Evolutionary conservation across 148 eudicot genomes (phyloP), one percentile per base, ranked within the genome.

Genomic region (Chenopodium suecicum): DNA sequence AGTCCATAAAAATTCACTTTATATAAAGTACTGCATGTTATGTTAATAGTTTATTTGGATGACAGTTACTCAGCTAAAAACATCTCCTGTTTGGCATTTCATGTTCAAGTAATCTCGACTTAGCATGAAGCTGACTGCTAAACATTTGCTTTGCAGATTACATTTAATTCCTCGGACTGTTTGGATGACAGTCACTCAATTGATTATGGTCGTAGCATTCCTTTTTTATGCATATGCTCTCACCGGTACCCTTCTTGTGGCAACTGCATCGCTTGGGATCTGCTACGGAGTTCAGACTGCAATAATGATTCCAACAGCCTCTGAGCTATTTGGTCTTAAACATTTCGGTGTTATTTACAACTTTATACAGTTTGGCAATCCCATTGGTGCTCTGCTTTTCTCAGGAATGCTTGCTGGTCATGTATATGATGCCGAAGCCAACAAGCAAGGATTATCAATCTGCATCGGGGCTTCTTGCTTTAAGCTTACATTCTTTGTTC

Each of bases 281-380:
- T 97, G 99, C 89, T 94, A 77, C 9, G 99, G 99, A 8, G 89
- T 92, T 83, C 99, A 97, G 86, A 90, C 93, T 70, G 91, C 92
- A 32, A 88, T 97, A 60, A 94, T 92, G 98, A 92, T 97, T 76
- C 99, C 99, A 82, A 97, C 99, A 12, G 89, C 88, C 46, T 94
- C 98, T 0, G 97, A 97, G 87, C 91, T 97, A 48, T 96, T 96
- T 58, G 99, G 99, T 9, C 87, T 96, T 83, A 91, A 82, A 79
- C 86, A 94, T 84, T 94, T 97, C 73, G 99, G 99, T 72, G 84
- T 97, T 71, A 94, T 97, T 20, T 94, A 86, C 86, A 97, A 94
- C 87, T 94, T 97, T 80, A 91, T 97, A 89, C 90, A 83, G 75
- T 86, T 92, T 1, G 95, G 99, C 48, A 92, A 94, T 74, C 99